These are phyloP conservation scores for Penicillium longicatenatum DNA, from an alignment of 495 filamentous ascomycete genomes.

Conservation along the genomic window DNA sequence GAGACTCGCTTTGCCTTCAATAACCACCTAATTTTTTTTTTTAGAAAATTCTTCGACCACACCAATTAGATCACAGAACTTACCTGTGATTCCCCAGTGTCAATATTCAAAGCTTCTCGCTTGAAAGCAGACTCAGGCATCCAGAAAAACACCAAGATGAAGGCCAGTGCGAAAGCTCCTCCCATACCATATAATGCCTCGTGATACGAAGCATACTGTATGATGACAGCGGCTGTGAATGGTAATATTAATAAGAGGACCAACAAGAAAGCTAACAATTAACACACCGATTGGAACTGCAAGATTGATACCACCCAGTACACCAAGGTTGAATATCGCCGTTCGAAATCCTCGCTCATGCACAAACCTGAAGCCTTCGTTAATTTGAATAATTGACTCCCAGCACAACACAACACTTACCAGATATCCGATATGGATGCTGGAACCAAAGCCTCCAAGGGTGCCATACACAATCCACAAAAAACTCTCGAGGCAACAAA, in stretches of 20 bases:
- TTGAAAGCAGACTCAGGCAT: constrained; percentile 46
- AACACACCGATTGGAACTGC: constrained; percentile 41
- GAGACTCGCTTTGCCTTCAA: constrained; percentile 24
- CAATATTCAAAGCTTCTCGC: constrained; percentile 38
- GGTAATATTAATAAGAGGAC: background rate
- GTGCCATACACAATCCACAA: constrained; percentile 36
- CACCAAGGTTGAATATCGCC: constrained; percentile 65
- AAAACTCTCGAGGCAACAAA: constrained; percentile 55
- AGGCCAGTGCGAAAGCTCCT: constrained; percentile 38
- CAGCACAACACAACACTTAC: too few species aligned
- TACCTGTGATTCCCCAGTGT: constrained; percentile 33
- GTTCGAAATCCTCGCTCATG: constrained; percentile 67
- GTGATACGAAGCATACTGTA: constrained; percentile 36
- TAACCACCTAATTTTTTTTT: constrained; percentile 3
- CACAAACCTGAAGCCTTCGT: constrained; percentile 45
- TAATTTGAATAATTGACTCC: too few species aligned
- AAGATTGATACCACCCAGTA: constrained; percentile 50
- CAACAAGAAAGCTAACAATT: background rate
- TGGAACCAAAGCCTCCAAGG: constrained; percentile 32
- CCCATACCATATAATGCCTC: constrained; percentile 42
- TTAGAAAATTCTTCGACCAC: background rate
- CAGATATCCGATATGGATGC: constrained; percentile 35
- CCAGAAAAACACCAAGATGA: constrained; percentile 45
- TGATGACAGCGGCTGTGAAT: constrained; percentile 32
- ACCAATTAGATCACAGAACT: background rate